phyloP scores from a whole-genome alignment of 2,329 filamentous ascomycete species.

The Mycosphaerella sp. region DNA sequence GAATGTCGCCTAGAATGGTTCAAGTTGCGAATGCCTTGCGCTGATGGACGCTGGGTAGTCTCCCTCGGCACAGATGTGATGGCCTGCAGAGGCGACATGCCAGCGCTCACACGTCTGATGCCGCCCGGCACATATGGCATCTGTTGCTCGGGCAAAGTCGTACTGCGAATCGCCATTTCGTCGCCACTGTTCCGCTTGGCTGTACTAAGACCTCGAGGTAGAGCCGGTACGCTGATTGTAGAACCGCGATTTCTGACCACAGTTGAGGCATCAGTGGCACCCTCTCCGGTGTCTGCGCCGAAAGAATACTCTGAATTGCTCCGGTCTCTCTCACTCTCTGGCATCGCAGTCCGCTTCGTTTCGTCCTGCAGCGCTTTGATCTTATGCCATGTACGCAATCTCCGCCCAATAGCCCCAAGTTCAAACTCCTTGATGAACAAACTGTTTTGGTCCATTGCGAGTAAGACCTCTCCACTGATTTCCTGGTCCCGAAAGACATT shows the following conservation, averaged over 20 bases:
- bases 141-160: constrained; percentile 9
- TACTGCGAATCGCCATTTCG: constrained; percentile 10
- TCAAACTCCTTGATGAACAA: constrained; percentile 95
- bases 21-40: constrained; percentile 42
- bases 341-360: constrained; percentile 56
- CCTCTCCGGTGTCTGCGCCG: constrained; percentile 33
- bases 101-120: constrained; percentile 28
- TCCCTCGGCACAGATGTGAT: constrained; percentile 33
- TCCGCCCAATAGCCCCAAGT: constrained; percentile 79
- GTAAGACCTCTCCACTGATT: constrained; percentile 84
- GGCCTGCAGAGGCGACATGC: constrained; percentile 29
- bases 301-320: constrained; percentile 40
- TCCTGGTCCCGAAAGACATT: constrained; percentile 94
- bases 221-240: constrained; percentile 32
- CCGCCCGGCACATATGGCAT: constrained; percentile 9
- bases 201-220: constrained; percentile 20
- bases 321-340: constrained; percentile 27
- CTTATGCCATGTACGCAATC: constrained; percentile 90
- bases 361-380: constrained; percentile 89
- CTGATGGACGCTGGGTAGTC: constrained; percentile 31
- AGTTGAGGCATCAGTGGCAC: constrained; percentile 34
- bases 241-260: constrained; percentile 42
- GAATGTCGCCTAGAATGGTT: constrained; percentile 84
- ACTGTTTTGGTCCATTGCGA: constrained; percentile 93
- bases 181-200: constrained; percentile 19